Conservation (phyloP, 2,329 filamentous ascomycete genomes). For the Metarhizium brunneum region DNA sequence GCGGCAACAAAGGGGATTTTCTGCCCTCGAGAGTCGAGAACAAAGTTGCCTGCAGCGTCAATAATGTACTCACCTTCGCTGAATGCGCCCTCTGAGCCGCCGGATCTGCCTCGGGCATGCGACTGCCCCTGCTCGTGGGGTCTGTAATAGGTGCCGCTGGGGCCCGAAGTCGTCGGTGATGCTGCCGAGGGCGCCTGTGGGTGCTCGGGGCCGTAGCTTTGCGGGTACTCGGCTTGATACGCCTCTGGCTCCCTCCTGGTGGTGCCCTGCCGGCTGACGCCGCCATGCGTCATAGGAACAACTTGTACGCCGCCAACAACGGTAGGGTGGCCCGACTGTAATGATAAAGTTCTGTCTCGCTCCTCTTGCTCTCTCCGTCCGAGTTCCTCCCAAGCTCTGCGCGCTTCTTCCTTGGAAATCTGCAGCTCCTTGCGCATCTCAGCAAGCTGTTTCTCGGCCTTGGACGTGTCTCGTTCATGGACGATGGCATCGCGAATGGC, state of each 20-base stretch:
- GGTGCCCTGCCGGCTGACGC: slow-evolving; percentile 45
- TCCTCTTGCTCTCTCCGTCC: slow-evolving; percentile 90
- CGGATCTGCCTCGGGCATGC: slow-evolving; percentile 12
- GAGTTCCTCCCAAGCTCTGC: slow-evolving; percentile 93
- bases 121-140: slow-evolving; percentile 13
- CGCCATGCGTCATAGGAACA: slow-evolving; percentile 76
- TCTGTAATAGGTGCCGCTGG: slow-evolving; percentile 14
- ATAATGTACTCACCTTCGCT: slow-evolving; percentile 65
- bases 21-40: slow-evolving; percentile 51
- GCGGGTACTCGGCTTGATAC: slow-evolving; percentile 21
- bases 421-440: slow-evolving; percentile 90
- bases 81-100: slow-evolving; percentile 50
- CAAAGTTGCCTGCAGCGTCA: slow-evolving; percentile 51
- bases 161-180: slow-evolving; percentile 19
- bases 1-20: slow-evolving; percentile 42
- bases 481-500: slow-evolving; percentile 57
- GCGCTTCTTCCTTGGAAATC: slow-evolving; percentile 93
- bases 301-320: slow-evolving; percentile 91
- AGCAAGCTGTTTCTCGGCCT: slow-evolving; percentile 66
- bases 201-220: slow-evolving; percentile 26
- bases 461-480: slow-evolving; percentile 62
- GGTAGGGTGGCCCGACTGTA: slow-evolving; percentile 80
- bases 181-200: slow-evolving; percentile 32
- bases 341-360: slow-evolving; percentile 73
- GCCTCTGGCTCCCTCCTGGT: slow-evolving; percentile 27